Base-by-base conservation (phyloP, 371 early-diverging fungal genomes). In the Saksenaea oblongispora region DNA sequence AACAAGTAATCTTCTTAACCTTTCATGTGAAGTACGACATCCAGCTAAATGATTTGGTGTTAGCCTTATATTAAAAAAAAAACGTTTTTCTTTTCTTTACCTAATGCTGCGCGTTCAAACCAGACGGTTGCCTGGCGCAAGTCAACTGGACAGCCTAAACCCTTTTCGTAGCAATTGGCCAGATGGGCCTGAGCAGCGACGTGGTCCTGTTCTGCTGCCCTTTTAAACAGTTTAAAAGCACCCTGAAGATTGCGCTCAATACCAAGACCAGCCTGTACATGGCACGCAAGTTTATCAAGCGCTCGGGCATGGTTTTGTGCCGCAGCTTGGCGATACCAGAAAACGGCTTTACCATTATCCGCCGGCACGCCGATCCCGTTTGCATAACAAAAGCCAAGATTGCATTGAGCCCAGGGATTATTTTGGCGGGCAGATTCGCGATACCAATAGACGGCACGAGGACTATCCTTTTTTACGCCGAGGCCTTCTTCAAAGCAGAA, bases 351-450 rank as follows among this genome's bases (percentile, higher is more conserved):
- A 24, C 65, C 69, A 37, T 81, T 67, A 62, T 90, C 84, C 60
- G 78, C 73, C 17, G 60, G 60, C 11, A 82, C 80, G 17, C 91
- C 94, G 28, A 87, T 83, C 11, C 95, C 95, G 60, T 90, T 87
- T 54, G 91, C 90, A 74, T 90, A 92, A 73, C 91, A 89, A 66
- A 85, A 88, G 54, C 91, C 95, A 10, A 96, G 78, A 54, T 87
- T 84, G 80, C 91, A 92, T 69, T 91, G 91, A 14, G 95, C 95
- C 83, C 90, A 90, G 27, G 88, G 83, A 73, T 92, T 91, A 34
- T 89, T 90, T 64, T 88, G 85, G 14, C 78, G 76, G 0, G 97
- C 93, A 3, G 94, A 79, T 57, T 79, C 72, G 42, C 72, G 72
- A 69, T 93, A 96, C 91, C 91, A 95, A 51, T 79, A 64, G 10